These are phyloP conservation scores for Pulveroboletus sp. DNA, from an alignment of 768 basidiomycete genomes.

Conservation along the genomic window DNA sequence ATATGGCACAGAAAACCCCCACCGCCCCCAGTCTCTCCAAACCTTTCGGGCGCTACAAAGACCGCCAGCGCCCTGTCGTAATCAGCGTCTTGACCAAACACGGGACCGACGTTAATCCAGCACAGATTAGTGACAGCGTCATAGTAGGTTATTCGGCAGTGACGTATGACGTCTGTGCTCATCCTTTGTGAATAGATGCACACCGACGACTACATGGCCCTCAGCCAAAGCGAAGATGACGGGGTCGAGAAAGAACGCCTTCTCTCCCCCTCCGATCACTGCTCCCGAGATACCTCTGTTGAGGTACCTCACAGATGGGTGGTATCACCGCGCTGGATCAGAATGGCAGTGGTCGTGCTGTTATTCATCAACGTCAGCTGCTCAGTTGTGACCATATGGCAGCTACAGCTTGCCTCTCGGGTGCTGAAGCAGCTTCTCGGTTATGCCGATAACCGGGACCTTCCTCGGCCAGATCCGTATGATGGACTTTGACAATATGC, in stretches of 20 bases:
- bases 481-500: conserved; percentile 24
- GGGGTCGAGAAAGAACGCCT: conserved; percentile 17
- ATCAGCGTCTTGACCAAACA: too few species aligned
- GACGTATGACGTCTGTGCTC: not conserved
- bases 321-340: conserved; percentile 9
- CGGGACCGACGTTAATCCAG: not conserved
- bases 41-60: not conserved
- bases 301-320: conserved; percentile 2
- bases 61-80: not conserved
- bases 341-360: conserved; percentile 18
- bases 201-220: conserved; percentile 8
- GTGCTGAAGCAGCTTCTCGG: conserved; percentile 16
- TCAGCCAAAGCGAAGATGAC: conserved; percentile 9
- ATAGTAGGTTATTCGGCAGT: not conserved
- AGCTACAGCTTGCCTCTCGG: conserved; percentile 16
- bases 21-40: not conserved
- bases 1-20: not conserved
- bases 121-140: not conserved
- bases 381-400: conserved; percentile 13
- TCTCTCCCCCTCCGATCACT: conserved; percentile 6
- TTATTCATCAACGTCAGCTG: conserved; percentile 25
- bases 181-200: conserved; percentile 16
- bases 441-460: conserved; percentile 23
- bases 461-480: conserved; percentile 30
- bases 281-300: not conserved